A percentile compares a stretch with the other conserved stretches of the same genome.
phyloP scores from a whole-genome alignment of 129 eudicot genomes.

The Heracleum sosnowskyi region DNA sequence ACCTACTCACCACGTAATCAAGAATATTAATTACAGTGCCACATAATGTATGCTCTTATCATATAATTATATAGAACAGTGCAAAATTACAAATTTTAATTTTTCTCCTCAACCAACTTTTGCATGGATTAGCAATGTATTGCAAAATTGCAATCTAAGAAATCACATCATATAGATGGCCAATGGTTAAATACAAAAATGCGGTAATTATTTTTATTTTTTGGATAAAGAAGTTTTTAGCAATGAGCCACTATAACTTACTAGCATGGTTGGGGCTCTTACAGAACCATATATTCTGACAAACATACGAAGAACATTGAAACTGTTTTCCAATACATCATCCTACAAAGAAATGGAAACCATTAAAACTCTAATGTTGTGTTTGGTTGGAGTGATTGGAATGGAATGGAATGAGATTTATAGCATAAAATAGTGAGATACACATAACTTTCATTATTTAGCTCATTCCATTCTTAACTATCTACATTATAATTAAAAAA shows the following conservation, averaged over 20 bases:
- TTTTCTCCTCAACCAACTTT: neutral
- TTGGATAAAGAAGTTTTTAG: neutral
- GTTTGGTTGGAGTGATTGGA: too few relatives aligned
- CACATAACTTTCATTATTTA: too few relatives aligned
- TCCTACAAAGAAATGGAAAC: conserved; percentile 37
- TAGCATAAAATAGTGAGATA: too few relatives aligned
- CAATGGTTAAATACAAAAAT: neutral
- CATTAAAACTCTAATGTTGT: conserved; percentile 4
- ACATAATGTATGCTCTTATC: neutral
- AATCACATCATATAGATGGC: neutral
- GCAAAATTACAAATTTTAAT: neutral
- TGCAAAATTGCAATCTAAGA: neutral
- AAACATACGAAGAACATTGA: conserved; percentile 90
- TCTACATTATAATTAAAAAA: too few relatives aligned
- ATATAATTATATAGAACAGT: neutral
- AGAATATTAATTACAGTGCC: neutral
- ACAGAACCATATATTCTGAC: conserved; percentile 70
- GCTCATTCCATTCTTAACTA: too few relatives aligned
- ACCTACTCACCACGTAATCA: neutral
- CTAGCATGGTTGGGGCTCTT: conserved; percentile 72
- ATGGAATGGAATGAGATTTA: too few relatives aligned
- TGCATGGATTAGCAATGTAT: neutral
- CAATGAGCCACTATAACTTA: conserved; percentile 22
- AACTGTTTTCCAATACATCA: conserved; percentile 77
- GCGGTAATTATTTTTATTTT: too few relatives aligned